Conservation (phyloP, 75 land plant species). For the Sequoiadendron giganteum region DNA sequence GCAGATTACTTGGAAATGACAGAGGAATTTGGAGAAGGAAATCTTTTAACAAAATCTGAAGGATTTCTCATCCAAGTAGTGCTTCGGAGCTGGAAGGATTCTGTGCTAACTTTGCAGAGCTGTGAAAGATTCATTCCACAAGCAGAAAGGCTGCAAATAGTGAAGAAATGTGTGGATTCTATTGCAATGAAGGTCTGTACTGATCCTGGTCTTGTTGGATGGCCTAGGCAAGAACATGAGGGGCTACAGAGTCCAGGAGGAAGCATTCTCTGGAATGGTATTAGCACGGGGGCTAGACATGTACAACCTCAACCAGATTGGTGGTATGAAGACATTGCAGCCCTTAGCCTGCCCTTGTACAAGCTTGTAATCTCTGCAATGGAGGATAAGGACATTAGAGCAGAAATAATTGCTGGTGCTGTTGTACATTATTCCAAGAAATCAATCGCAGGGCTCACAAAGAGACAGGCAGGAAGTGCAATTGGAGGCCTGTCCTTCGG, state of each 20-base stretch:
- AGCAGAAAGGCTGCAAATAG: slow-evolving; percentile 26
- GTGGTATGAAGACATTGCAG: slow-evolving; percentile 23
- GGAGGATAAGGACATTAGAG: slow-evolving; percentile 16
- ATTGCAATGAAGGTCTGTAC: slow-evolving; percentile 24
- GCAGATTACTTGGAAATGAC: slow-evolving; percentile 34
- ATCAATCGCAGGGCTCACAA: slow-evolving; percentile 23
- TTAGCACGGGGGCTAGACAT: slow-evolving; percentile 17
- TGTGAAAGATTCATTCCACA: slow-evolving; percentile 16
- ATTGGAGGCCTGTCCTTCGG: neutral
- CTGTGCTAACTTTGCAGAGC: slow-evolving; percentile 20
- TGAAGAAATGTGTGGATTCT: slow-evolving; percentile 27
- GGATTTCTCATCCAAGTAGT: slow-evolving; percentile 24
- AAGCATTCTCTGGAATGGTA: slow-evolving; percentile 23
- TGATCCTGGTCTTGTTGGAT: slow-evolving; percentile 22
- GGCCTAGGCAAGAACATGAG: slow-evolving; percentile 13
- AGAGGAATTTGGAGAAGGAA: slow-evolving; percentile 31
- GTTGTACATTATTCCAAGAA: slow-evolving; percentile 27
- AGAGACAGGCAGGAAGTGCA: slow-evolving; percentile 22
- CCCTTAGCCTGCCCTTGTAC: slow-evolving; percentile 24
- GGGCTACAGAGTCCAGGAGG: slow-evolving; percentile 18
- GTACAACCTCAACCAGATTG: slow-evolving; percentile 17
- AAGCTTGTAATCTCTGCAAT: slow-evolving; percentile 19
- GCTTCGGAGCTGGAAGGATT: slow-evolving; percentile 25
- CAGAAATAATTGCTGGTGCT: slow-evolving; percentile 24
- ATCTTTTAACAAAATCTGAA: slow-evolving; percentile 19